These are phyloP conservation scores for Camellia oleifera DNA, from an alignment of 179 eudicot species.

Conservation along the genomic window DNA sequence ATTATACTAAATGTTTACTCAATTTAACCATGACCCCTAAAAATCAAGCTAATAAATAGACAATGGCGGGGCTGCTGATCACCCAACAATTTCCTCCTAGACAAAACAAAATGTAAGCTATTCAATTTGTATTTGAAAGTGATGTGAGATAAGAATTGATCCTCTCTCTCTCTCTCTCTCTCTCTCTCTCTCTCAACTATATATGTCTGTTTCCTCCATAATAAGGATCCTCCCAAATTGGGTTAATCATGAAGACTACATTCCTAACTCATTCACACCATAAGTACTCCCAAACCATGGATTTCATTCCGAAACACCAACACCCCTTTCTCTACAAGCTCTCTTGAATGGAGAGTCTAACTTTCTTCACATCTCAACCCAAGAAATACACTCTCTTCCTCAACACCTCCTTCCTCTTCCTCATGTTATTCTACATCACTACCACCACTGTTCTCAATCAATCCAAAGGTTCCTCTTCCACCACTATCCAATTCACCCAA, in stretches of 20 bases:
- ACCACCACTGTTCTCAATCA: slow-evolving; percentile 17
- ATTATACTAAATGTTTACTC: no score
- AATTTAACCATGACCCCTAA: no score
- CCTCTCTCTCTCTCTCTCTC: neutral
- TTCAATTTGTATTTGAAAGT: no score
- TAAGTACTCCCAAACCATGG: slow-evolving; percentile 1
- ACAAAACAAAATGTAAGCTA: no score
- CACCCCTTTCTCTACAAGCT: neutral
- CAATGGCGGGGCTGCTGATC: no score
- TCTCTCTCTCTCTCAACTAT: no score
- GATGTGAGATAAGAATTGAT: no score
- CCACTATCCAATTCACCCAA: neutral
- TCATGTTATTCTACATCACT: slow-evolving; percentile 8
- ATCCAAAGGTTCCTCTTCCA: neutral
- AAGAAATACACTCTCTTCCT: slow-evolving; percentile 22
- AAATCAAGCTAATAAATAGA: no score
- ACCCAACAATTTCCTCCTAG: no score
- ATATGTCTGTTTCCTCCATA: neutral
- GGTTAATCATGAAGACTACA: neutral
- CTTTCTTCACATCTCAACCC: slow-evolving; percentile 1
- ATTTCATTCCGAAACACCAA: neutral
- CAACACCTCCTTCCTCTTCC: slow-evolving; percentile 23
- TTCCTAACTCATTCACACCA: neutral
- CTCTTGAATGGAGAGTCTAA: slow-evolving; percentile 3
- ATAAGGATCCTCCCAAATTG: slow-evolving; percentile 11